These are phyloP conservation scores for Colletotrichum camelliae DNA, from an alignment of 2,329 filamentous ascomycete species.

Conservation along the genomic window DNA sequence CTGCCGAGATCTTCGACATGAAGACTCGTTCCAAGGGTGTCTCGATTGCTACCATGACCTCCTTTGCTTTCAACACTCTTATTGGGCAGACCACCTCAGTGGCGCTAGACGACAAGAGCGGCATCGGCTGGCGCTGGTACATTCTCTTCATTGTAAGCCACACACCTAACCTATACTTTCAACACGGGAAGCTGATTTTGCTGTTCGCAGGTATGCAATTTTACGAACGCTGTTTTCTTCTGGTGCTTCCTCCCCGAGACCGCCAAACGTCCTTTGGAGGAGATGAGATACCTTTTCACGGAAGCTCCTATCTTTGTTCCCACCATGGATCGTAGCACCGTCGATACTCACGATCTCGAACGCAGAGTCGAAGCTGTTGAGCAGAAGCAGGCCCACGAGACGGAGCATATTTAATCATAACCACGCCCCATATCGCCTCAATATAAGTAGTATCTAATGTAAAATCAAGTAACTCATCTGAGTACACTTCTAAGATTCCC, in stretches of 20 bases:
- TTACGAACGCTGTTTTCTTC: conserved; percentile 55
- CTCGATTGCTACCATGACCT: conserved; percentile 74
- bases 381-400: conserved; percentile 45
- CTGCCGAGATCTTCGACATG: conserved; percentile 79
- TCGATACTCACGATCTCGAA: conserved; percentile 58
- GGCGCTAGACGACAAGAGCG: conserved; percentile 44
- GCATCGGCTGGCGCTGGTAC: conserved; percentile 54
- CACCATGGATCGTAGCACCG: conserved; percentile 53
- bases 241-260: conserved; percentile 73
- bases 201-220: conserved; percentile 60
- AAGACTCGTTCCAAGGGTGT: conserved; percentile 77
- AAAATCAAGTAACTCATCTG: neutral
- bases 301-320: conserved; percentile 68
- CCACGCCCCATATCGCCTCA: neutral
- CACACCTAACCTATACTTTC: neutral
- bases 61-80: conserved; percentile 79
- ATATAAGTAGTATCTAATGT: neutral
- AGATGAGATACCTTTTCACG: conserved; percentile 72
- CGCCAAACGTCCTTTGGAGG: conserved; percentile 66
- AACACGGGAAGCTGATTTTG: neutral
- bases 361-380: conserved; percentile 61
- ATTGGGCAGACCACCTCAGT: conserved; percentile 73
- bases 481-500: neutral
- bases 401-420: conserved; percentile 4
- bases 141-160: conserved; percentile 45